A percentile compares a stretch with the other conserved stretches of the same genome.
These are phyloP conservation scores for Polytrichum commune DNA, from an alignment of 225 moss, liverwort and hornwort genomes.

Conservation along the genomic window DNA sequence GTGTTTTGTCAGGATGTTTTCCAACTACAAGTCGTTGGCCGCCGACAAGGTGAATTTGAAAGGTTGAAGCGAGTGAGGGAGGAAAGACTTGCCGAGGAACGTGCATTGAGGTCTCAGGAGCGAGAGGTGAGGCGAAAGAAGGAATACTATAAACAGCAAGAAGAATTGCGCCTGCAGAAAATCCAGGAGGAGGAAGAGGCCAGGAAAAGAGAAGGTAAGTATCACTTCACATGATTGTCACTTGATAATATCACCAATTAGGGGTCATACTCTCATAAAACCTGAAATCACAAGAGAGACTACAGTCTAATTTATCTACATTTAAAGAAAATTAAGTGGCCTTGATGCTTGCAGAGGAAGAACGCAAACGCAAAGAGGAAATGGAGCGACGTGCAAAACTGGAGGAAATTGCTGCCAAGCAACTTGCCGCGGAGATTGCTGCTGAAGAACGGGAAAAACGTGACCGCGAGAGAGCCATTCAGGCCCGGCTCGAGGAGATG, in stretches of 20 bases:
- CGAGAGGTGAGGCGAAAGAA: constrained; percentile 86
- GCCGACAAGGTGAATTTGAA: constrained; percentile 90
- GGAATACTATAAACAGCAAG: constrained; percentile 69
- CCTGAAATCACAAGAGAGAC: too few species aligned
- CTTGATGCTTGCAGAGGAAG: constrained; percentile 57
- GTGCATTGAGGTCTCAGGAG: constrained; percentile 79
- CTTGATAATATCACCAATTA: background rate
- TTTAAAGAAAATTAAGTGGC: too few species aligned
- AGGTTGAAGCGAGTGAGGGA: constrained; percentile 83
- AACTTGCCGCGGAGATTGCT: constrained; percentile 80
- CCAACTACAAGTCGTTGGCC: constrained; percentile 81
- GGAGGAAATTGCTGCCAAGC: constrained; percentile 84
- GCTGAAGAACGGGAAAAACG: constrained; percentile 87
- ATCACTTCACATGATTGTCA: background rate
- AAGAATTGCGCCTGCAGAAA: constrained; percentile 74
- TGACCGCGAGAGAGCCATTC: constrained; percentile 63
- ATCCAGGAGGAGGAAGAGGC: constrained; percentile 88
- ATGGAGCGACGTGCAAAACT: constrained; percentile 72
- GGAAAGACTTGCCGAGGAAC: constrained; percentile 83
- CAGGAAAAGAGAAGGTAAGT: constrained; percentile 79
- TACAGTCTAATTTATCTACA: background rate
- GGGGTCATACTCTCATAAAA: too few species aligned
- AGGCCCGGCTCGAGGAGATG: constrained; percentile 36
- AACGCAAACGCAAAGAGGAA: constrained; percentile 74
- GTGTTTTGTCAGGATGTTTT: constrained; percentile 41